Evolutionary conservation across 192 early-diverging fungal genomes (phyloP).

Genomic region (Pilobolus umbonatus): DNA sequence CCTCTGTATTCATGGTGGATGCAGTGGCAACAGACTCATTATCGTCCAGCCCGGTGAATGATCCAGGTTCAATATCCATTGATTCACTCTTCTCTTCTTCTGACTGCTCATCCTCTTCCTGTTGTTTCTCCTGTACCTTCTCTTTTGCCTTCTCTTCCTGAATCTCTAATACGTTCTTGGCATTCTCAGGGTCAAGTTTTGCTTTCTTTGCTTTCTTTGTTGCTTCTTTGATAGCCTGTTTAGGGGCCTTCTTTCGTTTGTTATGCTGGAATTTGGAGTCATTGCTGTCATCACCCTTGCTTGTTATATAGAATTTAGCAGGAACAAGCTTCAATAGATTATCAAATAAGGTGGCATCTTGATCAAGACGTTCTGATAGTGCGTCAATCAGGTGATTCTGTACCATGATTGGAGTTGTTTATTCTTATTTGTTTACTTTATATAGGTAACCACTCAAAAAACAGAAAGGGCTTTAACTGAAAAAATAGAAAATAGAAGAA

Average conservation of each 20-base stretch:
- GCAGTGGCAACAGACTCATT: not conserved
- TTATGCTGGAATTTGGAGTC: constrained; percentile 65
- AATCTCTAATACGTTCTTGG: constrained; percentile 64
- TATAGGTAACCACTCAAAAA: too few species aligned
- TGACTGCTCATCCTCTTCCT: constrained; percentile 31
- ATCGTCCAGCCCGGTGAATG: constrained; percentile 16
- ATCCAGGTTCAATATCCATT: constrained; percentile 29
- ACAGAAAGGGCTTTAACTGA: not conserved
- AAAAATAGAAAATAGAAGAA: not conserved
- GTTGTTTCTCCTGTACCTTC: constrained; percentile 25
- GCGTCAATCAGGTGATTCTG: constrained; percentile 11
- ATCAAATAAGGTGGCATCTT: constrained; percentile 67
- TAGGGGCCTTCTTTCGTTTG: constrained; percentile 77
- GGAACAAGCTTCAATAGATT: constrained; percentile 78
- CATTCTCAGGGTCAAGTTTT: constrained; percentile 83
- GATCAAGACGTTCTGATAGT: constrained; percentile 54
- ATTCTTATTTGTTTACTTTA: too few species aligned
- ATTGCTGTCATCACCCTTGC: constrained; percentile 49
- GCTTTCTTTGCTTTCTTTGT: constrained; percentile 78
- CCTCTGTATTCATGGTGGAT: not conserved
- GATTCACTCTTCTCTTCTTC: constrained; percentile 33
- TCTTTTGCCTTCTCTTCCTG: constrained; percentile 52
- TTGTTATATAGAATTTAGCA: constrained; percentile 74
- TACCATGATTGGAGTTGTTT: not conserved
- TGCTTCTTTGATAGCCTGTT: constrained; percentile 74